Evolutionary conservation across 352 stramenopile species (phyloP).

Genomic region (Phytophthora cryptogea): DNA sequence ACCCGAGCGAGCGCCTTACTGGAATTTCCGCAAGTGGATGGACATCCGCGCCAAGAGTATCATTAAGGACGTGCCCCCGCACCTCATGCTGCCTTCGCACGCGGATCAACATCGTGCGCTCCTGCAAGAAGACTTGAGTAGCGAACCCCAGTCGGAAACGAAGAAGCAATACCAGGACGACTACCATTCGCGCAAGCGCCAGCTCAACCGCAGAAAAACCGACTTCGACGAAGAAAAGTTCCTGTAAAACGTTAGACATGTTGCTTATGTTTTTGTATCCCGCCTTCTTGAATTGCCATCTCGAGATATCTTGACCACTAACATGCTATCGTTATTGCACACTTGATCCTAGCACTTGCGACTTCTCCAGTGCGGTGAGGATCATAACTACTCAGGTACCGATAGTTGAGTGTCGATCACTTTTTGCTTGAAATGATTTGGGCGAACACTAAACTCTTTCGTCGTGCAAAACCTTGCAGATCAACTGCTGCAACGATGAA

Average conservation of each 20-base stretch:
- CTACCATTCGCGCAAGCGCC: constrained; percentile 38
- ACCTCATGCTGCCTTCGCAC: constrained; percentile 63
- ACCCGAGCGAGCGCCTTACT: constrained; percentile 73
- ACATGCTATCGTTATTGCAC: too few relatives aligned
- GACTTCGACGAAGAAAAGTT: constrained; percentile 38
- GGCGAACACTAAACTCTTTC: too few relatives aligned
- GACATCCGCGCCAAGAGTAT: constrained; percentile 64
- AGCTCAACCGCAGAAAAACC: constrained; percentile 37
- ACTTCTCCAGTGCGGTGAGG: too few relatives aligned
- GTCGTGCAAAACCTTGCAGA: too few relatives aligned
- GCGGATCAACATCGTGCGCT: constrained; percentile 30
- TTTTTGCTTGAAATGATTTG: too few relatives aligned
- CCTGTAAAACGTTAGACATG: constrained; percentile 36
- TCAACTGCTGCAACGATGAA: too few relatives aligned
- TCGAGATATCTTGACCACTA: too few relatives aligned
- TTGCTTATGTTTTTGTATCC: constrained; percentile 25
- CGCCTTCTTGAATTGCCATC: constrained; percentile 3
- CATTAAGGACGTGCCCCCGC: constrained; percentile 52
- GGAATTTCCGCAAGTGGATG: constrained; percentile 91
- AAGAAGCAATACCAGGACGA: constrained; percentile 30
- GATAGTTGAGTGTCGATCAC: too few relatives aligned
- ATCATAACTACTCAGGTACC: too few relatives aligned
- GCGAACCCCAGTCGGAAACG: constrained; percentile 8
- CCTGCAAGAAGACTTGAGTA: constrained; percentile 21
- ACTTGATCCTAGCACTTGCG: too few relatives aligned